phyloP scores from a whole-genome alignment of 1,139 yeast genomes.

The Arxiozyma telluris region DNA sequence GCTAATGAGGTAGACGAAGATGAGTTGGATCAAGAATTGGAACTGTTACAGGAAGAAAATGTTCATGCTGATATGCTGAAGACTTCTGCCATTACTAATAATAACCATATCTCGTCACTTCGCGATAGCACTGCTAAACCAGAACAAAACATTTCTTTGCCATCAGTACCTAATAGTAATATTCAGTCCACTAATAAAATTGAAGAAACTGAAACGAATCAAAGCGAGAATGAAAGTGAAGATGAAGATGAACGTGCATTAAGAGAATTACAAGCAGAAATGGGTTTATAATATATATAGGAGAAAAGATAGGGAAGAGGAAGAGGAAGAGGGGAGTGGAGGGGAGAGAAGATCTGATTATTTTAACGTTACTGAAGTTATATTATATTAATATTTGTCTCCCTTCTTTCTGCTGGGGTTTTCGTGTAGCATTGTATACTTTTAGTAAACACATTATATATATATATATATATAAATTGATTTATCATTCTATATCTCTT shows the following conservation, averaged over 20 bases:
- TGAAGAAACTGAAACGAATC: constrained; percentile 50
- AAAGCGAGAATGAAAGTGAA: constrained; percentile 74
- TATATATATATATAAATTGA: neutral
- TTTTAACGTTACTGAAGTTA: neutral
- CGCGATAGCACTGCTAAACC: constrained; percentile 13
- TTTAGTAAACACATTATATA: neutral
- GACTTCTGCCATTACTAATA: no score
- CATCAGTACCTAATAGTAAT: constrained; percentile 33
- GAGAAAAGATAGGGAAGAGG: neutral
- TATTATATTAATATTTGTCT: no score
- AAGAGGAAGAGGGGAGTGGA: no score
- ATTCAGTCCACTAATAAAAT: constrained; percentile 11
- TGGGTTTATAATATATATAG: constrained; percentile 60
- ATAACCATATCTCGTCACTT: neutral
- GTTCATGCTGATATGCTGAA: constrained; percentile 44
- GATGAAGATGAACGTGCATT: constrained; percentile 90
- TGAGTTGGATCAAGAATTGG: constrained; percentile 85
- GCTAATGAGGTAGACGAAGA: constrained; percentile 70
- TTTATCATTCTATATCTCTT: no score
- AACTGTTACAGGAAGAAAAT: constrained; percentile 77
- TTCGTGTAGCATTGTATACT: neutral
- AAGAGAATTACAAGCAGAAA: constrained; percentile 83
- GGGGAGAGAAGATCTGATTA: neutral
- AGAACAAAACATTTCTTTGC: constrained; percentile 31
- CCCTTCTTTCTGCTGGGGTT: no score